Evolutionary conservation across 2,329 filamentous ascomycete genomes (phyloP).

Genomic region (Dactylellina drechsleri): DNA sequence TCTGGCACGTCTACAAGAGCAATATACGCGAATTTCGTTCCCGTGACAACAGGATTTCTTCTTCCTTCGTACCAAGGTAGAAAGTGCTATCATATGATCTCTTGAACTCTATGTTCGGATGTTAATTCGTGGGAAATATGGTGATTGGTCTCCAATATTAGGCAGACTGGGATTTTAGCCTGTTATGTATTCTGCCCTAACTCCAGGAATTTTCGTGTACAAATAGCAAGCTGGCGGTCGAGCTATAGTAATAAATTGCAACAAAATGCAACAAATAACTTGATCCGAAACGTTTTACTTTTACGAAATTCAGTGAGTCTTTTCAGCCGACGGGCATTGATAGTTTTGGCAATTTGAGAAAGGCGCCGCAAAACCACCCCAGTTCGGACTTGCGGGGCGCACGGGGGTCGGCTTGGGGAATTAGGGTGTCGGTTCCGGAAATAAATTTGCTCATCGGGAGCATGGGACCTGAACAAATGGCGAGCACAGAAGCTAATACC

Average conservation of each 20-base stretch:
- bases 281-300: conserved; percentile 27
- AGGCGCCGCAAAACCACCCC: conserved; percentile 23
- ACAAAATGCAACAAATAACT: conserved; percentile 52
- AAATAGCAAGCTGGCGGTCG: too few relatives aligned
- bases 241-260: conserved; percentile 35
- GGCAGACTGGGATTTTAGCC: conserved; percentile 39
- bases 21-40: too few relatives aligned
- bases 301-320: conserved; percentile 28
- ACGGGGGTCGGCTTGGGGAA: conserved; percentile 47
- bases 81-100: conserved; percentile 33
- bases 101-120: neutral
- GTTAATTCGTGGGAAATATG: conserved; percentile 53
- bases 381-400: conserved; percentile 28
- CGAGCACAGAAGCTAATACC: conserved; percentile 10
- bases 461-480: conserved; percentile 29
- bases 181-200: conserved; percentile 25
- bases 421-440: conserved; percentile 53
- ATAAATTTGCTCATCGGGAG: conserved; percentile 50
- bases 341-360: conserved; percentile 24
- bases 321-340: conserved; percentile 37
- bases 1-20: too few relatives aligned
- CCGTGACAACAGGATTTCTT: too few relatives aligned
- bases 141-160: conserved; percentile 31
- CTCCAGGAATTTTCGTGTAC: neutral
- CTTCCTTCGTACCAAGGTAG: too few relatives aligned